Percentiles rank a stretch among this genome's conserved stretches.
These are phyloP conservation scores for Phytophthora cryptogea DNA, from an alignment of 352 stramenopile genomes.

Conservation along the genomic window DNA sequence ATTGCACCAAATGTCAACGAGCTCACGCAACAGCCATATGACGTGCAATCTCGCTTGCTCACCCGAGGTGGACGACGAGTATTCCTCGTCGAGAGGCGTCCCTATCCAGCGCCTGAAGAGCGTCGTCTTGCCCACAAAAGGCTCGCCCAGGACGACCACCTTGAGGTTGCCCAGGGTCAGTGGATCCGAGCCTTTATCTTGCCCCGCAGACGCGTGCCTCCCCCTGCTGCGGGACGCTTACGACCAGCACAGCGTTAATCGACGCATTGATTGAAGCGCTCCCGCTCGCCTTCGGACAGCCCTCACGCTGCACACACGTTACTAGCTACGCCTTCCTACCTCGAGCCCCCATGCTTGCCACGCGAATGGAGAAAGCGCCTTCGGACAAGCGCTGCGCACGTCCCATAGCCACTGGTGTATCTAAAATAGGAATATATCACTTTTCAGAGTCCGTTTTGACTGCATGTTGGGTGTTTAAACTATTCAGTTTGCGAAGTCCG, in stretches of 20 bases:
- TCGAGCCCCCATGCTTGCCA: constrained; percentile 20
- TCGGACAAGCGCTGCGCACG: constrained; percentile 13
- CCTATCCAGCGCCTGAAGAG: constrained; percentile 60
- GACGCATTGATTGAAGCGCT: constrained; percentile 3
- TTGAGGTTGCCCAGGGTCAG: constrained; percentile 44
- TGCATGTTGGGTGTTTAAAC: too few relatives aligned
- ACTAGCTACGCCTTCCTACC: constrained; percentile 9
- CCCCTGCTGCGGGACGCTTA: constrained; percentile 19
- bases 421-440: too few relatives aligned
- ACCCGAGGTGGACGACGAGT: constrained; percentile 47
- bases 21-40: background rate
- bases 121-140: constrained; percentile 53
- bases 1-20: background rate
- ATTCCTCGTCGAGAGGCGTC: constrained; percentile 17
- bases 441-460: too few relatives aligned
- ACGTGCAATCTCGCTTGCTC: constrained; percentile 6
- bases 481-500: too few relatives aligned
- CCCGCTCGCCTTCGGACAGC: background rate
- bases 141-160: constrained; percentile 49
- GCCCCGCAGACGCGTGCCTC: constrained; percentile 24
- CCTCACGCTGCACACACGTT: background rate
- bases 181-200: constrained; percentile 1
- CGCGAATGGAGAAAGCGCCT: background rate
- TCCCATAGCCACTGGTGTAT: too few relatives aligned
- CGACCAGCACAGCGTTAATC: constrained; percentile 21